These are phyloP conservation scores for Neonectria sp. DNA, from an alignment of 2,329 filamentous ascomycete species.

Conservation along the genomic window DNA sequence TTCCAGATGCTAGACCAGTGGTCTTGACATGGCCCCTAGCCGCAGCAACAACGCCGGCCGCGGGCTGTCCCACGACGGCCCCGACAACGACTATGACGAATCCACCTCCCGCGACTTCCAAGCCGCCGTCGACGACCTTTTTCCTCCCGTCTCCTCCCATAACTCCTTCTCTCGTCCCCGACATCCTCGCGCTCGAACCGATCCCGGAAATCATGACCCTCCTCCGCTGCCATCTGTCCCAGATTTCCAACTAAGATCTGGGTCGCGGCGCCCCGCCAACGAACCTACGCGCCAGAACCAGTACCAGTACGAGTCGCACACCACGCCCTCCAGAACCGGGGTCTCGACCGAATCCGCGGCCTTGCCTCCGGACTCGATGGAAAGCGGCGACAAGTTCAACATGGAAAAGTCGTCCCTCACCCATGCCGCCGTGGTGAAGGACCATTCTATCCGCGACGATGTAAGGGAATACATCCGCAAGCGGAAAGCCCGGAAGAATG, in stretches of 20 bases:
- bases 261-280: constrained; percentile 35
- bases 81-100: constrained; percentile 31
- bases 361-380: constrained; percentile 32
- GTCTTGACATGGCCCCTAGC: constrained; percentile 48
- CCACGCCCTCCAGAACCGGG: constrained; percentile 42
- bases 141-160: constrained; percentile 35
- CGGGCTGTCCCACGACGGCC: constrained; percentile 33
- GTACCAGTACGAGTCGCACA: constrained; percentile 43
- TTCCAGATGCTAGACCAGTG: constrained; percentile 46
- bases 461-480: constrained; percentile 42
- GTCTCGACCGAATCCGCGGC: constrained; percentile 29
- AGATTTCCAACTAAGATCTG: constrained; percentile 36
- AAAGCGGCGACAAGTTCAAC: constrained; percentile 36
- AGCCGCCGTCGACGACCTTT: constrained; percentile 44
- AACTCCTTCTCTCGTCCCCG: constrained; percentile 42
- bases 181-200: constrained; percentile 36
- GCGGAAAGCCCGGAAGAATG: constrained; percentile 16
- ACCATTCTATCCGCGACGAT: constrained; percentile 41
- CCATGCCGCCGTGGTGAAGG: constrained; percentile 11
- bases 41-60: constrained; percentile 42
- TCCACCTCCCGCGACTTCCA: constrained; percentile 39
- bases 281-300: constrained; percentile 39
- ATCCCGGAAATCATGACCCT: constrained; percentile 35
- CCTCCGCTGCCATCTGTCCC: constrained; percentile 28
- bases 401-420: constrained; percentile 33